A percentile compares a stretch with the other conserved stretches of the same genome.
Evolutionary conservation across 2,329 filamentous ascomycete species (phyloP).

Genomic region (Didymella sp.): DNA sequence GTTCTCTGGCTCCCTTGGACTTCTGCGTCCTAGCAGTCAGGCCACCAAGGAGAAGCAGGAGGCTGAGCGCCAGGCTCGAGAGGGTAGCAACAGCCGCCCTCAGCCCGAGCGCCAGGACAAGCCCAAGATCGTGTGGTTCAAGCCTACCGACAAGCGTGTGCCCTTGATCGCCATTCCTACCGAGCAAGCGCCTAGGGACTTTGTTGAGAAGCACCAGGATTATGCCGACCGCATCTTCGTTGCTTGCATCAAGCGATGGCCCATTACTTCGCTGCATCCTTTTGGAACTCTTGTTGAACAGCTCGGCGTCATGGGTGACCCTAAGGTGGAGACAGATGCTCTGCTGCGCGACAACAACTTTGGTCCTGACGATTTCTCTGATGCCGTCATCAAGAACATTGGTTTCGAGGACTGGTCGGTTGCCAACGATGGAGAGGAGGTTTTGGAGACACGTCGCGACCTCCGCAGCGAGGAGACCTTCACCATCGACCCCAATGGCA

Average conservation of each 20-base stretch:
- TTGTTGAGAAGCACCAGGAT: constrained; percentile 97
- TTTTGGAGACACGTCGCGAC: constrained; percentile 78
- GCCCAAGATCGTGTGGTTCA: constrained; percentile 99
- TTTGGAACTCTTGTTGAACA: constrained; percentile 98
- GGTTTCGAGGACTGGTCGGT: constrained; percentile 92
- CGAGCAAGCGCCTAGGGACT: constrained; percentile 95
- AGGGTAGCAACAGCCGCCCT: constrained; percentile 74
- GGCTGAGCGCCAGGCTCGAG: constrained; percentile 89
- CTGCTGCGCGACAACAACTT: constrained; percentile 99
- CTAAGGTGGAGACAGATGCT: constrained; percentile 97
- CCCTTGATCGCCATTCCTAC: constrained; percentile 97
- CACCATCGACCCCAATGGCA: constrained; percentile 89
- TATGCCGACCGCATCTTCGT: constrained; percentile 98
- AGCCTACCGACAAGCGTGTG: constrained; percentile 98
- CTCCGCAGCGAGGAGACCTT: constrained; percentile 89
- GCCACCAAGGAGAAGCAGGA: constrained; percentile 99
- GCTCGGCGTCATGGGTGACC: constrained; percentile 94
- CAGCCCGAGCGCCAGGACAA: constrained; percentile 92
- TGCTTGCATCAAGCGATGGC: constrained; percentile 99
- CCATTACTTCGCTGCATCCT: constrained; percentile 98
- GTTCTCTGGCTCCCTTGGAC: constrained; percentile 95
- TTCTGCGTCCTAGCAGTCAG: constrained; percentile 94
- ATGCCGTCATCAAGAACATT: constrained; percentile 92
- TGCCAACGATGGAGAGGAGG: constrained; percentile 78
- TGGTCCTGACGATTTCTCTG: constrained; percentile 94